These are phyloP conservation scores for Pseudogymnoascus sp. DNA, from an alignment of 2,329 filamentous ascomycete species.

Conservation along the genomic window DNA sequence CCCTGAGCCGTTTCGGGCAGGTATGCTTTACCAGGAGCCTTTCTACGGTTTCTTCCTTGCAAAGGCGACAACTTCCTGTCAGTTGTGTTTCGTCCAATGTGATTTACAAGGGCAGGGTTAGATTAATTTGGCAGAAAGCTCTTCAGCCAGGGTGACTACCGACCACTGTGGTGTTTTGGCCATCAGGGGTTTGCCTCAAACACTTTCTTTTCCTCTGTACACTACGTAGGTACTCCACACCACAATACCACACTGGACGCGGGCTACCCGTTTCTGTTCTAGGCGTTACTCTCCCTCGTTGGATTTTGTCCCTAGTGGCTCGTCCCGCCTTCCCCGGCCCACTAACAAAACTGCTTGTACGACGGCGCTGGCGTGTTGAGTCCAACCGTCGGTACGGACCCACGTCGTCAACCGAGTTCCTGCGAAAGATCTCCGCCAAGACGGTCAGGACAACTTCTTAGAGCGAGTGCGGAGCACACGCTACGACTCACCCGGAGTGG, in stretches of 20 bases:
- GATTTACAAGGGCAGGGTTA: background rate
- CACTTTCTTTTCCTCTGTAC: background rate
- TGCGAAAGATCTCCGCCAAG: constrained; percentile 6
- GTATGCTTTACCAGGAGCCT: background rate
- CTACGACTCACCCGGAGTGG: constrained; percentile 1
- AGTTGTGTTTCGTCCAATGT: background rate
- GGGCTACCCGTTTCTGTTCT: background rate
- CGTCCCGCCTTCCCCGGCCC: constrained; percentile 3
- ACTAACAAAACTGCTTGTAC: background rate
- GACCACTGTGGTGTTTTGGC: background rate
- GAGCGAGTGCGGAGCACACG: constrained; percentile 2
- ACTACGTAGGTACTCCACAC: background rate
- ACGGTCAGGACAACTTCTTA: background rate
- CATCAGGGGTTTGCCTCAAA: background rate
- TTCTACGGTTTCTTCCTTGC: background rate
- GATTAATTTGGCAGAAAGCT: background rate
- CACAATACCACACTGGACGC: background rate
- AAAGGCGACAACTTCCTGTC: background rate
- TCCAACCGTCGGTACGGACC: background rate
- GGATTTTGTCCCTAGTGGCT: background rate
- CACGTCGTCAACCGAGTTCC: background rate
- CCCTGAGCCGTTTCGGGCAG: background rate
- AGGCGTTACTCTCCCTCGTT: background rate
- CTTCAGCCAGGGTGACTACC: background rate
- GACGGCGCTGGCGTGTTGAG: background rate